Conservation (phyloP, 2,329 filamentous ascomycete species). For the Trichoderma atroviride region DNA sequence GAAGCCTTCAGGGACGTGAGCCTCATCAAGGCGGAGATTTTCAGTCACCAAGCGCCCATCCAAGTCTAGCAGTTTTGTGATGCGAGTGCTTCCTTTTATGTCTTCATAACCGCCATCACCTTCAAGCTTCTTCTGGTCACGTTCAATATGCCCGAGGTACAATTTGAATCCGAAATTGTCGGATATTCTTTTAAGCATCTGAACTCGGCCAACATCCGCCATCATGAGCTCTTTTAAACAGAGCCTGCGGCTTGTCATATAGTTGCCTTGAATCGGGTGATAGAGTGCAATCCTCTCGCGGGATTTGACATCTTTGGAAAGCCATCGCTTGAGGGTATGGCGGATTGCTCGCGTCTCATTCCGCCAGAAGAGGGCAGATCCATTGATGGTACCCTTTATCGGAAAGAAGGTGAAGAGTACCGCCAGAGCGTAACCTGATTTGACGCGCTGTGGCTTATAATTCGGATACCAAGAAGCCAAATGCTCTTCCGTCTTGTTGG, state of each 20-base stretch:
- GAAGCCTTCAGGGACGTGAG: background rate
- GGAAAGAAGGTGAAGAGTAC: background rate
- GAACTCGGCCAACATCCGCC: background rate
- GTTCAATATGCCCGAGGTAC: background rate
- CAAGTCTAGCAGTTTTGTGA: background rate
- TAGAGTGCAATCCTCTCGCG: background rate
- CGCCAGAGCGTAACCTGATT: background rate
- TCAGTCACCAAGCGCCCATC: background rate
- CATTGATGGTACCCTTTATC: background rate
- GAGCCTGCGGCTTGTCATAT: background rate
- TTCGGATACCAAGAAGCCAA: background rate
- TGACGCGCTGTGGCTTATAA: background rate
- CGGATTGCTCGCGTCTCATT: background rate
- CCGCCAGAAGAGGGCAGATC: background rate
- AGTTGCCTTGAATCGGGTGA: background rate
- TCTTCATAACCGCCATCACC: background rate
- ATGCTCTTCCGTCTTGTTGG: background rate
- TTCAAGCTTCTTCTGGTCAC: background rate
- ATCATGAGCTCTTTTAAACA: background rate
- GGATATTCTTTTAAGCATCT: background rate
- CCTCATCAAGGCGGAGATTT: background rate
- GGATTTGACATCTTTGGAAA: background rate
- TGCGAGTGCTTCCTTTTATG: background rate
- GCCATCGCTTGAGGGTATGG: background rate
- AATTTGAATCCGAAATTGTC: background rate